phyloP scores from a whole-genome alignment of 73 alveolate genomes.

The Stentor coeruleus region DNA sequence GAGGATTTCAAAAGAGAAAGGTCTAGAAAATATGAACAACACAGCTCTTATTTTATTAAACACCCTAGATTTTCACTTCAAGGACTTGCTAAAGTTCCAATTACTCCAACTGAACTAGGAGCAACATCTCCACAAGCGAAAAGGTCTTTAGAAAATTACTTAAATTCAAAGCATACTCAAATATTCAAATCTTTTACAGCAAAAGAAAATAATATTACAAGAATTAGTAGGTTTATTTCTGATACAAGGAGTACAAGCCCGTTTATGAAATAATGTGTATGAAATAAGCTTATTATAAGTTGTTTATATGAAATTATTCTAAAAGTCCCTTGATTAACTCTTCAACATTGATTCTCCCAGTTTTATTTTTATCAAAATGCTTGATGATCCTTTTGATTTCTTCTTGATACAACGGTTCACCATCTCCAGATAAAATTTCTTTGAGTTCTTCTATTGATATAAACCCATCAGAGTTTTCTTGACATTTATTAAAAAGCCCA shows the following conservation, averaged over 20 bases:
- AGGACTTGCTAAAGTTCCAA: background rate
- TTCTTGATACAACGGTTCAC: background rate
- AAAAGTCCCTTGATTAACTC: background rate
- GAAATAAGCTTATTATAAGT: too few species aligned
- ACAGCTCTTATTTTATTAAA: too few species aligned
- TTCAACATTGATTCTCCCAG: background rate
- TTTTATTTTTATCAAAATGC: background rate
- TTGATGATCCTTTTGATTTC: background rate
- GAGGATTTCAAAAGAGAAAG: slow-evolving; percentile 14
- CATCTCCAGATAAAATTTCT: background rate
- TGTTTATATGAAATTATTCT: too few species aligned
- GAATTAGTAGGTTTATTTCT: too few species aligned
- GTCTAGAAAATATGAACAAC: background rate
- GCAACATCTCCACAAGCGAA: too few species aligned
- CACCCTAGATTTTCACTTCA: background rate
- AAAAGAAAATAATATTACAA: too few species aligned
- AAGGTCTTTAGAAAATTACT: too few species aligned
- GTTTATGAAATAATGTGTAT: too few species aligned
- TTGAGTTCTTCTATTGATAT: background rate
- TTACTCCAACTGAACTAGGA: too few species aligned
- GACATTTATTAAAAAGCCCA: background rate
- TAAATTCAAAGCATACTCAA: too few species aligned
- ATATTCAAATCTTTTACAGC: too few species aligned
- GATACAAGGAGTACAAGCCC: too few species aligned
- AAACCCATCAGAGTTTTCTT: background rate